Evolutionary conservation across 176 grass and related monocot genomes (phyloP).

Genomic region (Tuctoria greenei): DNA sequence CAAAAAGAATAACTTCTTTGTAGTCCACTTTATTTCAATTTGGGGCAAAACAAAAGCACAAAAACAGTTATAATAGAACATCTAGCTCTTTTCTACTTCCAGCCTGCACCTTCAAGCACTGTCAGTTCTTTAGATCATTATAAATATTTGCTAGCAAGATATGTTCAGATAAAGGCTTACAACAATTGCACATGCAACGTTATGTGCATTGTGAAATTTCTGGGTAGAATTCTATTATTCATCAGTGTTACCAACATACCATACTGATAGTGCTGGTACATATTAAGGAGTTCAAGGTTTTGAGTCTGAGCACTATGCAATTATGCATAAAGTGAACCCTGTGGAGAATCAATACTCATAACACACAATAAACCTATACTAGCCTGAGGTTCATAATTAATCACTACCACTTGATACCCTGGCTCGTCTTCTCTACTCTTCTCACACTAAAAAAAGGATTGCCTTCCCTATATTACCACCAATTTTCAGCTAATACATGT

Average conservation of each 20-base stretch:
- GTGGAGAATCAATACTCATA: neutral
- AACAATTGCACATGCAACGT: neutral
- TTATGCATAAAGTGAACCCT: slow-evolving; percentile 3
- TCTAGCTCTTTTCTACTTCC: neutral
- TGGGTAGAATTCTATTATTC: neutral
- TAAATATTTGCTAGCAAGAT: neutral
- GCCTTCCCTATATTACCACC: neutral
- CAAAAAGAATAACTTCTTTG: neutral
- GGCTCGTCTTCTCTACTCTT: neutral
- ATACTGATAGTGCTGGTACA: neutral
- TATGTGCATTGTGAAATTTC: neutral
- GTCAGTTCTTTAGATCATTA: neutral
- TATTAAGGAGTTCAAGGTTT: neutral
- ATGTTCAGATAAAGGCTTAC: neutral
- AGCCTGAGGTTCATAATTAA: neutral
- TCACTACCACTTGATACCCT: neutral
- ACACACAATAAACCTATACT: neutral
- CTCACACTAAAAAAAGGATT: neutral
- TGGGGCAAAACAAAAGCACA: slow-evolving; percentile 4
- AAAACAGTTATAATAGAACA: slow-evolving; percentile 1
- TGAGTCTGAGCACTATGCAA: neutral
- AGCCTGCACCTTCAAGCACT: neutral
- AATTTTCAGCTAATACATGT: neutral
- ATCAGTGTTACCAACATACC: neutral
- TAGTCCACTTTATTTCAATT: neutral